Evolutionary conservation across 1,284 basidiomycete species (phyloP).

Genomic region (Tetrapyrgos nigripes): DNA sequence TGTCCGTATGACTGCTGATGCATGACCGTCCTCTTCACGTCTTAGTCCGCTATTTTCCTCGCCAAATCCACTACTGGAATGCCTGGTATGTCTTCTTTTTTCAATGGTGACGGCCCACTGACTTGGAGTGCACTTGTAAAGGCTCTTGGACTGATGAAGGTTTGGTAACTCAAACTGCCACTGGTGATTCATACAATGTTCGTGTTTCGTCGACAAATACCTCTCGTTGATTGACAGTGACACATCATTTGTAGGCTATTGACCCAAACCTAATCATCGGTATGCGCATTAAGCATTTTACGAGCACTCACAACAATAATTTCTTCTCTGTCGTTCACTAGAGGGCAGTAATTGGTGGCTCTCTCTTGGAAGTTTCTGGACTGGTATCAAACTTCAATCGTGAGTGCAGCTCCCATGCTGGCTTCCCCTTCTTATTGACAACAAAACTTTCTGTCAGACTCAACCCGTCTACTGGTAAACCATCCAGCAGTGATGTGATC

Average conservation of each 20-base stretch:
- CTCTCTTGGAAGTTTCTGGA: constrained; percentile 61
- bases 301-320: background rate
- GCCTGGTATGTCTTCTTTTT: constrained; percentile 34
- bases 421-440: constrained; percentile 8
- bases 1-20: background rate
- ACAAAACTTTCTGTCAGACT: constrained; percentile 25
- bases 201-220: constrained; percentile 24
- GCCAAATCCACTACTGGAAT: constrained; percentile 53
- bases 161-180: constrained; percentile 51
- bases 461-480: constrained; percentile 50
- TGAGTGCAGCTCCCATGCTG: constrained; percentile 22
- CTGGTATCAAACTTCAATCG: constrained; percentile 50
- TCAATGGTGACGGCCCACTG: background rate
- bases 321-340: constrained; percentile 12
- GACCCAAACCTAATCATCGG: constrained; percentile 54
- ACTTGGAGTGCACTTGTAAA: background rate
- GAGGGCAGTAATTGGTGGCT: constrained; percentile 49
- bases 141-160: constrained; percentile 55
- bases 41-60: constrained; percentile 54
- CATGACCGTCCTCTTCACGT: background rate
- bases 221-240: background rate
- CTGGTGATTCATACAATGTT: constrained; percentile 55
- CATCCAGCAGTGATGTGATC: constrained; percentile 41
- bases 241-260: constrained; percentile 46
- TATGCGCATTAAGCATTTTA: background rate